Base-by-base conservation (phyloP, 2,329 filamentous ascomycete genomes). In the Penicillium polonicum region DNA sequence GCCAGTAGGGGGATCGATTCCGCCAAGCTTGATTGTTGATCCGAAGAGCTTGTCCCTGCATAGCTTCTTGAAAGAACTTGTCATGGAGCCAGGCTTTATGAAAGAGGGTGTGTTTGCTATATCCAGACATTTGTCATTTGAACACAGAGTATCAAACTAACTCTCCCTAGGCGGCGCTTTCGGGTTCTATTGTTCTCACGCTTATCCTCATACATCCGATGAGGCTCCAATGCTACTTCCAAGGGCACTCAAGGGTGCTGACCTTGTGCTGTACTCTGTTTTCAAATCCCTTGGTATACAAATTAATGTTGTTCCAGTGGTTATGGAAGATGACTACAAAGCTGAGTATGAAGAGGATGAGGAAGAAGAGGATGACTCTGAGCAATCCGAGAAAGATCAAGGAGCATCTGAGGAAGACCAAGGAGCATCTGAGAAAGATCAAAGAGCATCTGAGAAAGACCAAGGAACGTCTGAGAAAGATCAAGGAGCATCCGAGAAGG, bases 101-200 rank as follows among this genome's bases (percentile, higher is more conserved):
- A 12, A 27, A 44, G 17, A 44, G 8, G 42, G 15, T 44, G 23
- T 12, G 15, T 44, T 43, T 44, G 41, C 41, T 12, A 27, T n/a
- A n/a, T 27, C 17, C 9, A 5, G 2, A n/a, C 4, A n/a, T 44
- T 12, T 7, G 17, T 27, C 4, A n/a, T 44, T n/a, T 7, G 9
- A 12, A 27, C 15, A 3, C 1, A 43, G 9, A 10, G n/a, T n/a
- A n/a, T 5, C 17, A 44, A n/a, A 5, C 23, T 44, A 44, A 44
- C 23, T 44, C 9, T 44, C 8, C 15, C 42, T n/a, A 44, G 80
- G 80, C 5, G 77, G 79, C 0, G 62, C 63, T 2, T 55, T 83
- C 0, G 82, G 80, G 0, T 74, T 80, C 31, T 74, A 68, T 50
- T 83, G 79, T 57, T 72, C 73, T 4, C 79, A 84, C 52, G 71